These are phyloP conservation scores for Henckelia pumila DNA, from an alignment of 257 asterid species.

Conservation along the genomic window DNA sequence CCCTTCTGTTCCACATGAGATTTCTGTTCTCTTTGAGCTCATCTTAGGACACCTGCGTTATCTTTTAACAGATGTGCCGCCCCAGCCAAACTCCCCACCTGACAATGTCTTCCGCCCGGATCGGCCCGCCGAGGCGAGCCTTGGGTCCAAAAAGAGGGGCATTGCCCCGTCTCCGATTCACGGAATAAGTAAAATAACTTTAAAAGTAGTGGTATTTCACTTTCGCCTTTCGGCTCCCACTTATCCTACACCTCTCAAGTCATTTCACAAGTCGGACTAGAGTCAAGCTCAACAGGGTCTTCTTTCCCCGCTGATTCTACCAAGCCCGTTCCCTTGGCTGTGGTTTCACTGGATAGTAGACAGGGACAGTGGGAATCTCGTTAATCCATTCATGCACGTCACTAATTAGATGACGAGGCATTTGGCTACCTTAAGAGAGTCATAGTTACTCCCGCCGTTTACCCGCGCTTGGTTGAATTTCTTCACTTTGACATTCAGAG, in stretches of 20 bases:
- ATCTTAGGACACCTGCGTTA: no score
- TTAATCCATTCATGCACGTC: slow-evolving; percentile 58
- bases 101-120: slow-evolving; percentile 32
- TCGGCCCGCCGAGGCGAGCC: slow-evolving; percentile 33
- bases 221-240: slow-evolving; percentile 67
- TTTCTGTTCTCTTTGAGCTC: no score
- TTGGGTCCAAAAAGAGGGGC: slow-evolving; percentile 70
- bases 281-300: slow-evolving; percentile 51
- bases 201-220: slow-evolving; percentile 92
- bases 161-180: slow-evolving; percentile 69
- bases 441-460: no score
- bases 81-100: slow-evolving; percentile 36
- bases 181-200: slow-evolving; percentile 82
- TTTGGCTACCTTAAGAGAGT: no score
- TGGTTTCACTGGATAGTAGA: no score
- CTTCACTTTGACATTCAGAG: slow-evolving; percentile 33
- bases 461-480: slow-evolving; percentile 16
- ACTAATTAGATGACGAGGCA: slow-evolving; percentile 49
- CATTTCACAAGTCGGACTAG: slow-evolving; percentile 39
- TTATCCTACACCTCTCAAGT: slow-evolving; percentile 51
- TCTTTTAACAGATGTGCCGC: slow-evolving; percentile 17
- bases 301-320: slow-evolving; percentile 40
- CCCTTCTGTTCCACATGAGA: no score
- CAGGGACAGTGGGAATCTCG: no score
- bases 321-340: no score